These are phyloP conservation scores for Sphagnum magellanicum DNA, from an alignment of 228 moss, liverwort and hornwort genomes.

Conservation along the genomic window DNA sequence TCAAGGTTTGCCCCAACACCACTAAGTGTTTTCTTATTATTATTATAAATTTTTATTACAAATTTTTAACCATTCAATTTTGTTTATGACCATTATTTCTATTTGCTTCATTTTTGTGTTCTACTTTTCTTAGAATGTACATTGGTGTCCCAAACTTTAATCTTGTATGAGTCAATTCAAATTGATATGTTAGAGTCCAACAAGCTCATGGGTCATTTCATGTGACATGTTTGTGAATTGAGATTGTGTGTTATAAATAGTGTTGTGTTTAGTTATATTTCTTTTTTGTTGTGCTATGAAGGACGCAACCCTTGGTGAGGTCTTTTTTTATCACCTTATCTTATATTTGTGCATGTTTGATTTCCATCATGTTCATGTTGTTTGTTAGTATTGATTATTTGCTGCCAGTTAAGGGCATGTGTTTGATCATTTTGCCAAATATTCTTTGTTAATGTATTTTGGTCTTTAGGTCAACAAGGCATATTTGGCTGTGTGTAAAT, in stretches of 20 bases:
- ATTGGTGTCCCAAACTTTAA: no score
- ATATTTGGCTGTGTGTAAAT: slow-evolving; percentile 81
- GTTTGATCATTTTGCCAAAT: not conserved
- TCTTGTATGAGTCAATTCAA: no score
- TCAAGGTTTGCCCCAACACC: slow-evolving; percentile 79
- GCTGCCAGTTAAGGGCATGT: not conserved
- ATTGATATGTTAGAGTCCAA: no score
- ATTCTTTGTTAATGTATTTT: not conserved
- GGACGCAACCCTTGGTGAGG: slow-evolving; percentile 82
- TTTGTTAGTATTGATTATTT: no score
- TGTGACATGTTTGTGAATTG: no score
- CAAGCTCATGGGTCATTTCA: no score
- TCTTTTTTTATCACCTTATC: slow-evolving; percentile 14
- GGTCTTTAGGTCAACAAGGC: slow-evolving; percentile 63
- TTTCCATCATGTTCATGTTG: slow-evolving; percentile 3
- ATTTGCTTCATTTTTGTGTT: not conserved
- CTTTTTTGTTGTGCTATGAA: slow-evolving; percentile 74
- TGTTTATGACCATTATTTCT: not conserved
- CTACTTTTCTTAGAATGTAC: slow-evolving; percentile 25
- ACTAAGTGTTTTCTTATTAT: slow-evolving; percentile 43
- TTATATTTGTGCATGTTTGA: slow-evolving; percentile 1
- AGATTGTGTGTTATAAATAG: no score
- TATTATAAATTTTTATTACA: not conserved
- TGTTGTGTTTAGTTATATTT: not conserved
- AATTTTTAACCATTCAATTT: not conserved